Base-by-base conservation (phyloP, 2,329 filamentous ascomycete species). In the Emericellopsis atlantica region DNA sequence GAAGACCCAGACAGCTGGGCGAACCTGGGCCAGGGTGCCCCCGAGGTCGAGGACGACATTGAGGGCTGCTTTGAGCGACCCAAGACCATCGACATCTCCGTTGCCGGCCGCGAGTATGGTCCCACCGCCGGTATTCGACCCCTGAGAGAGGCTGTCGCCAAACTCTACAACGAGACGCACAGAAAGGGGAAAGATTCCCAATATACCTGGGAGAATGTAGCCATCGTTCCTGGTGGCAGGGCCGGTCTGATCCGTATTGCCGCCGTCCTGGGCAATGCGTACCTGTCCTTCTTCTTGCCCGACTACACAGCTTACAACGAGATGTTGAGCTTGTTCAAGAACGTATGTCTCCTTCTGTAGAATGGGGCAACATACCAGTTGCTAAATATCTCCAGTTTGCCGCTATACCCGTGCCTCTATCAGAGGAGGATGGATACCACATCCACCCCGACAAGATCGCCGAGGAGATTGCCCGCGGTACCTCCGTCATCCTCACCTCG, bases 271-370 rank as follows among this genome's bases (percentile, higher is more conserved):
- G 90, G 90, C 48, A 94, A 94, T 59, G 81, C 88, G 42, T 94
- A 94, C 56, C 71, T 95, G 47, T 86, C 83, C 34, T 95, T 95
- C 73, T 95, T 94, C 64, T 85, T 94, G 56, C 86, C 86, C 36
- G 84, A 95, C 60, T 95, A 95, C 66, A 95, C 89, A 4, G 90
- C 90, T 2, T 96, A 96, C 70, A 95, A 93, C 56, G 89, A 95
- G 69, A 95, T 96, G 89, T 65, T 95, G 65, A 87, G 81, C 43
- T 69, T 95, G 44, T 95, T 96, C 74, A 88, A 85, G 65, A 95
- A 95, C 61, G 77, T 79, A 53, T 11, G 35, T 23, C 7, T 36
- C 16, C 16, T 10, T 5, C 34, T 36, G 12, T 36, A 18, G 6
- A 18, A 18, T 4, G 26, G 26, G 26, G 26, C 26, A 7, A 7